Evolutionary conservation across 768 basidiomycete species (phyloP).

Genomic region (Pleurotus sapidus): DNA sequence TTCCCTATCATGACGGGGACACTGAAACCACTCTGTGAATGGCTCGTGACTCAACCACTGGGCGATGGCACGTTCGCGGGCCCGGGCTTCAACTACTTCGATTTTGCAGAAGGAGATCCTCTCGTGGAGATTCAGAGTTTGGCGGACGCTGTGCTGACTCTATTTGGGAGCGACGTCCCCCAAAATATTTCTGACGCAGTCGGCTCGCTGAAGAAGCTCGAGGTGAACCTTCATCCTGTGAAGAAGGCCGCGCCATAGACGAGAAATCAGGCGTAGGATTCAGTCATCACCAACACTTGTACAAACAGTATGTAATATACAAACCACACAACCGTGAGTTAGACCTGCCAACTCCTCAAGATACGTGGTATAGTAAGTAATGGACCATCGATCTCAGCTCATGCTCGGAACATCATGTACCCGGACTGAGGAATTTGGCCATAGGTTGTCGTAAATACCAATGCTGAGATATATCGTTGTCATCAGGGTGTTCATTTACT

Average conservation of each 20-base stretch:
- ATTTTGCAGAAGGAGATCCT: constrained; percentile 2
- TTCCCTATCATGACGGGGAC: constrained; percentile 22
- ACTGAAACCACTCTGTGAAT: constrained; percentile 21
- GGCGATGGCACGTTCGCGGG: constrained; percentile 16
- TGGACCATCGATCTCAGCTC: too few relatives aligned
- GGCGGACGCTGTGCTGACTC: neutral
- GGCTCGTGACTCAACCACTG: constrained; percentile 20
- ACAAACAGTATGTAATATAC: too few relatives aligned
- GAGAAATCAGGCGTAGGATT: too few relatives aligned
- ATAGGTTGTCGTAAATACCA: too few relatives aligned
- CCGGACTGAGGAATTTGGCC: too few relatives aligned
- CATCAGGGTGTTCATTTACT: too few relatives aligned
- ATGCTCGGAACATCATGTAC: too few relatives aligned
- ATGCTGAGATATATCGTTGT: too few relatives aligned
- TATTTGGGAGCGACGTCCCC: constrained; percentile 1
- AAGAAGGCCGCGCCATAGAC: neutral
- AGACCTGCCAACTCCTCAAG: too few relatives aligned
- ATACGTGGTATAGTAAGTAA: too few relatives aligned
- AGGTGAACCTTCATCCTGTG: neutral
- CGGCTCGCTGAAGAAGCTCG: neutral
- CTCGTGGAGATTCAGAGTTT: neutral
- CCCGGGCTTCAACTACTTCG: constrained; percentile 22
- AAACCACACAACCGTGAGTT: too few relatives aligned
- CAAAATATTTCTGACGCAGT: neutral
- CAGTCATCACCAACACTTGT: too few relatives aligned